Base-by-base conservation (phyloP, 441 rosid genomes). In the Daphne laureola region DNA sequence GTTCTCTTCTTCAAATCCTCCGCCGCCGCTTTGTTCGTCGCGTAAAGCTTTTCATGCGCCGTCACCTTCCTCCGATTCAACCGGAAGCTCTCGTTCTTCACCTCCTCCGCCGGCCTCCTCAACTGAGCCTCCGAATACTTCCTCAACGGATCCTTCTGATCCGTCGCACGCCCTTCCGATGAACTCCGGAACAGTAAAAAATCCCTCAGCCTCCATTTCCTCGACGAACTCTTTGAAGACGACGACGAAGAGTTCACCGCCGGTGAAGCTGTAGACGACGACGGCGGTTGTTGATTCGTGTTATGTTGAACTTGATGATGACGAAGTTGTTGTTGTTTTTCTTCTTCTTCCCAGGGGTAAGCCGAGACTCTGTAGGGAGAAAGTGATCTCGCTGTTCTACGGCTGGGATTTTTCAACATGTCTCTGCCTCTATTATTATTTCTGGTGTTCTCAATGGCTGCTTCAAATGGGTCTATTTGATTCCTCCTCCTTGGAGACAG, bases 41-140 rank as follows among this genome's bases (percentile, higher is more conserved):
- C 84, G 73, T 91, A 91, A 69, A 86, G 96, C 72, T 80, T 55
- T 61, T 84, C 98, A 43, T 91, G 98, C 4, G 96, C 81, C 17
- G 98, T 84, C 8, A 77, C 66, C 50, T 59, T 73, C 62, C 80
- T 75, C 65, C 61, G 73, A 9, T 68, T 71, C 12, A 91, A 74
- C 50, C 82, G 67, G 58, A 66, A 67, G 60, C 78, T 81, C 3
- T 74, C 12, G 56, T 62, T 68, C 72, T 72, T 87, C 5, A 49
- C 63, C 9, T 85, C 90, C 47, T 80, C 81, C n/a, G 72, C 81
- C n/a, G 72, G 79, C 60, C 59, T 87, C 72, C 63, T 82, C 70
- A 78, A 79, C 46, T 73, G 49, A 44, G 51, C n/a, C n/a, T n/a
- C 57, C 1, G 78, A 49, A 49, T 75, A 82, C 64, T 76, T 83